Evolutionary conservation across 108 stramenopile genomes (phyloP).

Genomic region (Skeletonema costatum): DNA sequence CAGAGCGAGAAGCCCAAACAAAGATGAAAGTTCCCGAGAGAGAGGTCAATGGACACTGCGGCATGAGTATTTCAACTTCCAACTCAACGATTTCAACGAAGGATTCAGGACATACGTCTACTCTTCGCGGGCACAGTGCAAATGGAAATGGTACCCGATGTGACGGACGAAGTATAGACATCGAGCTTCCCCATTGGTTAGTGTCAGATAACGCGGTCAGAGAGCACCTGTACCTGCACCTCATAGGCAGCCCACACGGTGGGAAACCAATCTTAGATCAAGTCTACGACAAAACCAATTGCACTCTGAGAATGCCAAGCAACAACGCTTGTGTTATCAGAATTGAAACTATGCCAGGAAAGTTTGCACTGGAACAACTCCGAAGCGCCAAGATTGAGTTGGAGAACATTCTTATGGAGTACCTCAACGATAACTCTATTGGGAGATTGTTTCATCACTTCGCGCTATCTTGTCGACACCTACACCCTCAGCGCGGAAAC

Average conservation of each 20-base stretch:
- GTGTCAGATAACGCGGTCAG: neutral
- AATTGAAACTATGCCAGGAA: conserved; percentile 1
- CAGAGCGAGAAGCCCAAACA: neutral
- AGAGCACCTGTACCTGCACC: neutral
- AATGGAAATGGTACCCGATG: neutral
- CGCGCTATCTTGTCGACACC: conserved; percentile 5
- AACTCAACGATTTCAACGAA: conserved; percentile 13
- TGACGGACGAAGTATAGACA: neutral
- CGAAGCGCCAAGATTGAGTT: conserved; percentile 7
- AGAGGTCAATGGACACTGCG: neutral
- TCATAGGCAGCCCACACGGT: neutral
- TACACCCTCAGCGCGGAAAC: conserved; percentile 1
- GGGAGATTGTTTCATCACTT: conserved; percentile 21
- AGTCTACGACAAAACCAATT: conserved; percentile 1
- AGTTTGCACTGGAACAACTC: neutral
- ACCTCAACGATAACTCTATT: conserved; percentile 6
- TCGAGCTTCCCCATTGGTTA: conserved; percentile 6
- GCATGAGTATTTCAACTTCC: conserved; percentile 2
- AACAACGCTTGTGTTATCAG: neutral
- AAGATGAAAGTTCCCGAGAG: neutral
- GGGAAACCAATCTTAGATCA: neutral
- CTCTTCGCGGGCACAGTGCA: neutral
- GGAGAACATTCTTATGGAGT: conserved; percentile 3
- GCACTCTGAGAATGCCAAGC: conserved; percentile 5
- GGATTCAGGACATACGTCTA: neutral